Conservation (phyloP, 345 rosid genomes). For the Acer negundo region DNA sequence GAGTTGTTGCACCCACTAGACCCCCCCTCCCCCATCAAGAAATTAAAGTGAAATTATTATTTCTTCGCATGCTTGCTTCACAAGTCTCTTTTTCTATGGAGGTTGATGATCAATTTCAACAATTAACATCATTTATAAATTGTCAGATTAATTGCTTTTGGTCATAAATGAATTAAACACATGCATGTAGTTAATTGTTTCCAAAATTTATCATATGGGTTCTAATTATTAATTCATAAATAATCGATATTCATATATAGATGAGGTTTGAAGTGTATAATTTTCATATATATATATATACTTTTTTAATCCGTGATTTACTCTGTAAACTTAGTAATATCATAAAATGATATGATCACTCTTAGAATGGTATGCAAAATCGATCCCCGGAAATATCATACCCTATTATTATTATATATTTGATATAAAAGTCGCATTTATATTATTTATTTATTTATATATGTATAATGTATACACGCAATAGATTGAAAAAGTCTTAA, state of each 20-base stretch:
- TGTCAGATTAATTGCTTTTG: neutral
- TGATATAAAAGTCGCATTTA: neutral
- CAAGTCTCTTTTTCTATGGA: slow-evolving; percentile 28
- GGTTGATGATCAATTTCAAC: slow-evolving; percentile 14
- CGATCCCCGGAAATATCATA: too few species aligned
- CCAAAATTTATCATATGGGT: neutral
- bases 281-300: neutral
- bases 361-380: too few species aligned
- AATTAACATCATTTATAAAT: slow-evolving; percentile 9
- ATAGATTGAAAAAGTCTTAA: neutral
- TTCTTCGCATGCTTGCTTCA: slow-evolving; percentile 39
- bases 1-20: slow-evolving; percentile 75
- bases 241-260: too few species aligned
- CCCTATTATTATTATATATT: too few species aligned
- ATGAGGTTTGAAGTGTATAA: too few species aligned
- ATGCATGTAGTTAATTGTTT: too few species aligned
- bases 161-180: too few species aligned
- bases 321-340: neutral
- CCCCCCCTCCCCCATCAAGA: slow-evolving; percentile 5
- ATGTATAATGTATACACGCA: neutral
- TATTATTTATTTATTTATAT: neutral
- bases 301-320: too few species aligned
- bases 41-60: slow-evolving; percentile 4
- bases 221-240: too few species aligned
- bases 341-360: too few species aligned